phyloP scores from a whole-genome alignment of 1,139 yeast genomes.

The Diutina catenulata region DNA sequence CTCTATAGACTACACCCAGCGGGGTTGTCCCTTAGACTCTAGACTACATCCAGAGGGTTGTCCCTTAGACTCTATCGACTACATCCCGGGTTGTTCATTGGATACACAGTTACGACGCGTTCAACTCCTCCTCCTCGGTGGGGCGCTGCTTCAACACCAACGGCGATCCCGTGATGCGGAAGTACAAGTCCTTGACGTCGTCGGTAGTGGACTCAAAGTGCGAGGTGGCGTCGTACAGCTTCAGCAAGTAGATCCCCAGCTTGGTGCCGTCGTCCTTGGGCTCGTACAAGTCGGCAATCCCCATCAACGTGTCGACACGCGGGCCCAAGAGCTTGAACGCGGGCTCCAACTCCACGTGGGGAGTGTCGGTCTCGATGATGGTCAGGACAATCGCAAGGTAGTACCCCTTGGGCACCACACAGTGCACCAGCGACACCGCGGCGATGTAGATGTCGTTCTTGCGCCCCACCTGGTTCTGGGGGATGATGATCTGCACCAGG shows the following conservation, averaged over 20 bases:
- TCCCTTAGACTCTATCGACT: too few relatives aligned
- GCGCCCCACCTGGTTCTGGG: constrained; percentile 91
- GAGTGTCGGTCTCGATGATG: constrained; percentile 85
- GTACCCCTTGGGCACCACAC: constrained; percentile 84
- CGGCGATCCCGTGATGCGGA: constrained; percentile 87
- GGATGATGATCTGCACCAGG: constrained; percentile 87
- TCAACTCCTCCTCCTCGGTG: constrained; percentile 4
- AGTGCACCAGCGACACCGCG: constrained; percentile 78
- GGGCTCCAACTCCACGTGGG: constrained; percentile 86
- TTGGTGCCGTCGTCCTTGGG: constrained; percentile 75
- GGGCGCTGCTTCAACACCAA: constrained; percentile 57
- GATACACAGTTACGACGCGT: neutral
- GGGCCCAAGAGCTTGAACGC: constrained; percentile 87
- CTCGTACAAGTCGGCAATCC: constrained; percentile 84
- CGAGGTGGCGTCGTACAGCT: constrained; percentile 86
- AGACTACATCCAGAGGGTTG: too few relatives aligned
- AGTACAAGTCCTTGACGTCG: constrained; percentile 84
- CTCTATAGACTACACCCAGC: too few relatives aligned
- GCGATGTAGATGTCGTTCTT: constrained; percentile 94
- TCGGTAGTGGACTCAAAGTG: constrained; percentile 96
- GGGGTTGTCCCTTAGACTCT: too few relatives aligned
- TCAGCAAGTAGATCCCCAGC: constrained; percentile 73
- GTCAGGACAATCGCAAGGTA: constrained; percentile 91
- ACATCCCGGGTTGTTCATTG: too few relatives aligned
- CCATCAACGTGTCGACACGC: constrained; percentile 81